A percentile compares a stretch with the other conserved stretches of the same genome.
These are phyloP conservation scores for Chytridium lagenaria DNA, from an alignment of 371 early-diverging fungal genomes.

Conservation along the genomic window DNA sequence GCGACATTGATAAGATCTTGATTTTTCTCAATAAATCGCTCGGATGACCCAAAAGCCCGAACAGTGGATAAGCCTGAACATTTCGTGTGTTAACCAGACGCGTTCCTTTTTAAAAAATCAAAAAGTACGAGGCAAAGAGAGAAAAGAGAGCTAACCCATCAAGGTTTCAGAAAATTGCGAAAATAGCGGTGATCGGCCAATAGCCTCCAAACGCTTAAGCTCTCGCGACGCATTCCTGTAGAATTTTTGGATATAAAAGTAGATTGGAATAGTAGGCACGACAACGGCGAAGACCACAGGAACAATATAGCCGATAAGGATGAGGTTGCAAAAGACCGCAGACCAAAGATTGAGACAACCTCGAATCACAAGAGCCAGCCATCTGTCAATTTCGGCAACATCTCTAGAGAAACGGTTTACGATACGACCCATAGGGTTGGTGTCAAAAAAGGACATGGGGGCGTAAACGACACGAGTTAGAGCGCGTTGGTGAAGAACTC, in stretches of 20 bases:
- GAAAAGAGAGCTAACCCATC: constrained; percentile 32
- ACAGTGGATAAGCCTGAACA: constrained; percentile 17
- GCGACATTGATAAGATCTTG: constrained; percentile 15
- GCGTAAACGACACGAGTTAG: constrained; percentile 67
- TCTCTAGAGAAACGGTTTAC: constrained; percentile 72
- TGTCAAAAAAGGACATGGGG: constrained; percentile 81
- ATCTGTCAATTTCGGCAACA: constrained; percentile 48
- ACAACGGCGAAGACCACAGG: background rate
- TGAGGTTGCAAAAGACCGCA: background rate
- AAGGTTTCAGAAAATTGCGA: constrained; percentile 44
- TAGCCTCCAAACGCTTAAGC: constrained; percentile 24
- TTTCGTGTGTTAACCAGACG: too few species aligned
- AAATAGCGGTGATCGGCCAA: constrained; percentile 36
- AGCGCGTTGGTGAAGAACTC: constrained; percentile 60
- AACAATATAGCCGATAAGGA: background rate
- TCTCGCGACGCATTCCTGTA: constrained; percentile 79
- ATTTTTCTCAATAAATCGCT: constrained; percentile 11
- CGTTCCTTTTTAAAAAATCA: too few species aligned
- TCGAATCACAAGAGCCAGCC: background rate
- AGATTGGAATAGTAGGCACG: background rate
- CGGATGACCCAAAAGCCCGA: constrained; percentile 28
- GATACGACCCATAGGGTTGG: constrained; percentile 82
- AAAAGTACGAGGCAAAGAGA: too few species aligned
- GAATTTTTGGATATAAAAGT: background rate
- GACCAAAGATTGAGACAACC: background rate